phyloP scores from a whole-genome alignment of 495 filamentous ascomycete genomes.

The Neurospora sp. region DNA sequence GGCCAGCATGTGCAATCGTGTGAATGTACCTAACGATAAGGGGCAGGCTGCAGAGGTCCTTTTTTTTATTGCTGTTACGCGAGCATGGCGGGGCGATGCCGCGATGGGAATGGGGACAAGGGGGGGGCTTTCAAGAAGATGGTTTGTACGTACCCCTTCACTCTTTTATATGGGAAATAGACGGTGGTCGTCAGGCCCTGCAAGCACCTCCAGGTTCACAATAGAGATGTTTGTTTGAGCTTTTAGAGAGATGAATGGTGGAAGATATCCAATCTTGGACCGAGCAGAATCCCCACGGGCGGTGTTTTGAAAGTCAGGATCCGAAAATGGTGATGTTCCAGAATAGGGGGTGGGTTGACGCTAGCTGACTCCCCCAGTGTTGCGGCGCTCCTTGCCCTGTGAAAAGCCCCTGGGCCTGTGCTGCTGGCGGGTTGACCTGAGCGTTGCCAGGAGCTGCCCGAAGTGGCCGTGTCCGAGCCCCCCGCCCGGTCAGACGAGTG shows the following conservation, averaged over 20 bases:
- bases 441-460: background rate
- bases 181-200: background rate
- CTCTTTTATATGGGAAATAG: background rate
- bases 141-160: background rate
- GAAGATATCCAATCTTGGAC: background rate
- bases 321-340: background rate
- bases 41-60: background rate
- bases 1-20: background rate
- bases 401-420: background rate
- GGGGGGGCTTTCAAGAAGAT: background rate
- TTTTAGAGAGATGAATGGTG: background rate
- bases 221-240: background rate
- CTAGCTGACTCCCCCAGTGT: background rate
- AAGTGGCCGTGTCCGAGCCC: background rate
- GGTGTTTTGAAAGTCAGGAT: background rate
- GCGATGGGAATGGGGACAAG: background rate
- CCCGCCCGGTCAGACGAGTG: background rate
- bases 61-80: background rate
- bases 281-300: background rate
- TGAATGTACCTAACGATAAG: background rate
- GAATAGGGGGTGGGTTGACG: background rate
- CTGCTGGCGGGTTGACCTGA: background rate
- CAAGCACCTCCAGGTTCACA: background rate
- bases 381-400: background rate
- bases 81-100: background rate